Conservation (phyloP, 1,284 basidiomycete genomes). For the Irpex sp. region DNA sequence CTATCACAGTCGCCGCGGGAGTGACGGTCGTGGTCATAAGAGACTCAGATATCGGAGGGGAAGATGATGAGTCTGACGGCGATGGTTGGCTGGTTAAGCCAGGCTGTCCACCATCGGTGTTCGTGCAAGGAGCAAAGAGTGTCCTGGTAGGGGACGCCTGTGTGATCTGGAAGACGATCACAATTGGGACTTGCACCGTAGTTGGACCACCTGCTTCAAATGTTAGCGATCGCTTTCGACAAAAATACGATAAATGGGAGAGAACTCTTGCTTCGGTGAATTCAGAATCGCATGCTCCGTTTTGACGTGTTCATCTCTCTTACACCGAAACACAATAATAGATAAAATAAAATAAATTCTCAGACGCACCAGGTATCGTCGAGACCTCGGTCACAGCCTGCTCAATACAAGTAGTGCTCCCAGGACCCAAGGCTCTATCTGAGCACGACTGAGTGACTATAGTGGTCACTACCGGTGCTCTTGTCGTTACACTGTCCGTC, state of each 20-base stretch:
- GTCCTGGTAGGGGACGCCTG: constrained; percentile 19
- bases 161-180: constrained; percentile 16
- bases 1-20: constrained; percentile 6
- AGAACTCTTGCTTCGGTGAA: neutral
- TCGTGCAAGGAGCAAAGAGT: constrained; percentile 21
- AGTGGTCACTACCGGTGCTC: constrained; percentile 20
- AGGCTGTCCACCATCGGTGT: neutral
- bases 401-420: constrained; percentile 4
- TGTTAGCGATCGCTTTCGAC: too few species aligned
- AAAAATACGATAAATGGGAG: too few species aligned
- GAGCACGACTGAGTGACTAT: constrained; percentile 13
- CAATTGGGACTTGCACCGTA: constrained; percentile 19
- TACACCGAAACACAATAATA: neutral
- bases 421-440: constrained; percentile 6
- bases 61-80: neutral
- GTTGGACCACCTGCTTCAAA: constrained; percentile 15
- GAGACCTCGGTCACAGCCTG: constrained; percentile 2
- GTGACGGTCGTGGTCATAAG: constrained; percentile 10
- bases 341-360: neutral
- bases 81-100: constrained; percentile 2
- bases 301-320: neutral
- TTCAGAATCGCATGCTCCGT: neutral
- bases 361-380: constrained; percentile 9
- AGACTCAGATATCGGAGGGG: neutral
- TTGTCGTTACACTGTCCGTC: constrained; percentile 18